A percentile compares a stretch with the other conserved stretches of the same genome.
Conservation (phyloP, 2,329 filamentous ascomycete species). For the Fusarium incarnatum region DNA sequence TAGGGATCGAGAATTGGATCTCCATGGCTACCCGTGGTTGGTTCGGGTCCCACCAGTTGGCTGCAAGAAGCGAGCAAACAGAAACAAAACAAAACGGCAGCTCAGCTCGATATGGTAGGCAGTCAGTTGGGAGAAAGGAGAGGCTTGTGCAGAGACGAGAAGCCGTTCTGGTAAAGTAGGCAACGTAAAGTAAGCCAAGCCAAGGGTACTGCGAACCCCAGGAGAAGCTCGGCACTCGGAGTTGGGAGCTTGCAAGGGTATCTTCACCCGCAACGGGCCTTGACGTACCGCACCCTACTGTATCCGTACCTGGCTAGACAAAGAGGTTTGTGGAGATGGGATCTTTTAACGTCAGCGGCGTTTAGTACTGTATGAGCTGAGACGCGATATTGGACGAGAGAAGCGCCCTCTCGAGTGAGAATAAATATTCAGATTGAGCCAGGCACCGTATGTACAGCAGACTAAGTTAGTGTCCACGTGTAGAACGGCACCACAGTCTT, state of each 20-base stretch:
- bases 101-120: slow-evolving; percentile 10
- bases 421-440: background rate
- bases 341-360: slow-evolving; percentile 36
- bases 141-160: slow-evolving; percentile 31
- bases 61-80: background rate
- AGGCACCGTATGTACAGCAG: background rate
- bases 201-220: slow-evolving; percentile 5
- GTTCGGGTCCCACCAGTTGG: slow-evolving; percentile 11
- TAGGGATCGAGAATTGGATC: slow-evolving; percentile 54
- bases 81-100: background rate
- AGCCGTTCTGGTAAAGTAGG: slow-evolving; percentile 23
- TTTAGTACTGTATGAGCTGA: slow-evolving; percentile 6
- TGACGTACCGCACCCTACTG: slow-evolving; percentile 1
- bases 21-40: slow-evolving; percentile 47
- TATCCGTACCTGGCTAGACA: slow-evolving; percentile 13
- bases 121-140: slow-evolving; percentile 22
- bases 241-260: slow-evolving; percentile 18
- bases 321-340: slow-evolving; percentile 11
- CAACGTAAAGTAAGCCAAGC: background rate
- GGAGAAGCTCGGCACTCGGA: slow-evolving; percentile 31
- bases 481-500: background rate
- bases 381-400: background rate
- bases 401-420: background rate
- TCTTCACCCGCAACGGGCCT: slow-evolving; percentile 8
- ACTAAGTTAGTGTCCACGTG: background rate